A percentile compares a stretch with the other conserved stretches of the same genome.
Conservation (phyloP, 805 yeast genomes). For the Metschnikowia cubensis region DNA sequence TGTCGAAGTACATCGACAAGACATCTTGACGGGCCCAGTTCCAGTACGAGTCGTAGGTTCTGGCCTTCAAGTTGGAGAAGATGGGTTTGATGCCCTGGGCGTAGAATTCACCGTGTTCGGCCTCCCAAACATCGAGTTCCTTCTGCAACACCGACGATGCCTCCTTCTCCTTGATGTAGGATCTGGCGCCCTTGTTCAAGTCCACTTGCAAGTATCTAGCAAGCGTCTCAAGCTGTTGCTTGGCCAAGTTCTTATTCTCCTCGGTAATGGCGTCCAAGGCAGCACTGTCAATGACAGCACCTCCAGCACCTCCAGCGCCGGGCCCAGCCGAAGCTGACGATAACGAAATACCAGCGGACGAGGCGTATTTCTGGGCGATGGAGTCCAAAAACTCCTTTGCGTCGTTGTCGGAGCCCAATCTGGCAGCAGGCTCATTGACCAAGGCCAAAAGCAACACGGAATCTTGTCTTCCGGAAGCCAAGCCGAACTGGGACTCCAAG, state of each 20-base stretch:
- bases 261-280: conserved; percentile 81
- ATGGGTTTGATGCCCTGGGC: conserved; percentile 88
- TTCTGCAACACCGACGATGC: conserved; percentile 79
- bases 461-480: conserved; percentile 93
- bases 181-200: conserved; percentile 84
- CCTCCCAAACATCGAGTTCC: conserved; percentile 87
- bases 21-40: conserved; percentile 99
- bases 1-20: conserved; percentile 87
- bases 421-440: conserved; percentile 85
- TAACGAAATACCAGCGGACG: conserved; percentile 73
- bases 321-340: conserved; percentile 56
- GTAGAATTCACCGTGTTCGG: conserved; percentile 83
- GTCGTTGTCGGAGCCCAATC: conserved; percentile 81
- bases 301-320: conserved; percentile 62
- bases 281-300: conserved; percentile 89
- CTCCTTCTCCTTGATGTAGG: conserved; percentile 76
- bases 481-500: conserved; percentile 88
- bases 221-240: conserved; percentile 80
- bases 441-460: conserved; percentile 78
- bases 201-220: conserved; percentile 95
- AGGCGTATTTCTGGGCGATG: conserved; percentile 79
- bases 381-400: conserved; percentile 88
- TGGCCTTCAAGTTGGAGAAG: conserved; percentile 88
- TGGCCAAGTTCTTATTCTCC: conserved; percentile 66
- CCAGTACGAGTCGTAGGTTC: conserved; percentile 97